These are phyloP conservation scores for Paramecium octaurelia DNA, from an alignment of 73 alveolate genomes.

Conservation along the genomic window DNA sequence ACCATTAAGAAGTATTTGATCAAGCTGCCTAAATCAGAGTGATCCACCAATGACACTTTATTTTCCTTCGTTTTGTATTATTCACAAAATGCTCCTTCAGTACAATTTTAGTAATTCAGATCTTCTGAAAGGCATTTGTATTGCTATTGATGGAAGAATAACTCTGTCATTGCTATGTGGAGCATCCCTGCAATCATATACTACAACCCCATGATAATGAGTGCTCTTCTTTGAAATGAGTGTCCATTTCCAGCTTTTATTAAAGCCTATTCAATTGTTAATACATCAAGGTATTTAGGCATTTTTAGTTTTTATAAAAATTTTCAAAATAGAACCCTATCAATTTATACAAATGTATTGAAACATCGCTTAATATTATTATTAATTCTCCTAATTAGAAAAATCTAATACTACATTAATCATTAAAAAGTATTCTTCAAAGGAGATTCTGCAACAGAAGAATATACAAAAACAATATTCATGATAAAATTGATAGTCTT, in stretches of 20 bases:
- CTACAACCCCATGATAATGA: background rate
- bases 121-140: background rate
- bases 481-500: background rate
- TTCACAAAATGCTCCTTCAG: background rate
- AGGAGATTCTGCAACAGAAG: background rate
- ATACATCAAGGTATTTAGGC: constrained; percentile 5
- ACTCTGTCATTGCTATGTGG: background rate
- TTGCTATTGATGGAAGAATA: background rate
- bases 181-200: constrained; percentile 12
- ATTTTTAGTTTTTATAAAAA: background rate
- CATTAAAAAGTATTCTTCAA: background rate
- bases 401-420: too few species aligned
- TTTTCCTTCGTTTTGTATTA: background rate
- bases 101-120: background rate
- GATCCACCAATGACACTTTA: background rate
- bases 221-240: background rate
- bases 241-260: constrained; percentile 43
- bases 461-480: background rate
- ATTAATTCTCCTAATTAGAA: too few species aligned
- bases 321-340: background rate
- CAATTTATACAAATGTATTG: background rate
- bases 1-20: background rate
- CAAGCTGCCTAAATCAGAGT: background rate
- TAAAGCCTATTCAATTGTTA: constrained; percentile 23
- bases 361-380: too few species aligned